phyloP scores from a whole-genome alignment of 140 eudicot species.

The Stevia rebaudiana region DNA sequence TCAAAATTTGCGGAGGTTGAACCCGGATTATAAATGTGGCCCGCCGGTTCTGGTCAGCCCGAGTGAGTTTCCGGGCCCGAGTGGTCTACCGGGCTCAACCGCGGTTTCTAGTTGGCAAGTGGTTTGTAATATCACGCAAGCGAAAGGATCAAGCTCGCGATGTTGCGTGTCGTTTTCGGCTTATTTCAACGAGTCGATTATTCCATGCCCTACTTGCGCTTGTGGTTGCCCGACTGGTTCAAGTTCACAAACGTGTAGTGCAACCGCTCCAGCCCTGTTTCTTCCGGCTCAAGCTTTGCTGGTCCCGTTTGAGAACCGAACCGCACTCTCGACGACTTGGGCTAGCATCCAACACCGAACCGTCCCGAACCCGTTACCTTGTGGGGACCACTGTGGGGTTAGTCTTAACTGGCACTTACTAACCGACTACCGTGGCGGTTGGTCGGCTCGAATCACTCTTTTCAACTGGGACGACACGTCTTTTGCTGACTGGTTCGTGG shows the following conservation, averaged over 20 bases:
- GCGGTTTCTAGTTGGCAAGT: slow-evolving; percentile 93
- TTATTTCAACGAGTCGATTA: slow-evolving; percentile 70
- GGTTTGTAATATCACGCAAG: slow-evolving; percentile 80
- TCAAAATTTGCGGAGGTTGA: slow-evolving; percentile 61
- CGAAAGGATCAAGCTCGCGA: slow-evolving; percentile 55
- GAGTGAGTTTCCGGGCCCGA: slow-evolving; percentile 49
- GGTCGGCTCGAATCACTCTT: slow-evolving; percentile 86
- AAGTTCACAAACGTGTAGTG: slow-evolving; percentile 47
- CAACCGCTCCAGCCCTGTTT: slow-evolving; percentile 57
- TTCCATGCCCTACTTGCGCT: slow-evolving; percentile 90
- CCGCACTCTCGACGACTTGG: slow-evolving; percentile 63
- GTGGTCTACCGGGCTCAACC: slow-evolving; percentile 38
- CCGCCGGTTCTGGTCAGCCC: slow-evolving; percentile 89
- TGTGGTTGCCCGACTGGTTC: slow-evolving; percentile 71
- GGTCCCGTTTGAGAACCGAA: slow-evolving; percentile 79
- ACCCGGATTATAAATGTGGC: slow-evolving; percentile 87
- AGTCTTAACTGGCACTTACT: slow-evolving; percentile 87
- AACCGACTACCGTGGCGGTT: slow-evolving; percentile 79
- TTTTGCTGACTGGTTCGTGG: slow-evolving; percentile 86
- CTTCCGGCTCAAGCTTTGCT: slow-evolving; percentile 82
- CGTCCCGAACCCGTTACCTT: slow-evolving; percentile 63
- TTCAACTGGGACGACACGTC: slow-evolving; percentile 80
- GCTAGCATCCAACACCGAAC: slow-evolving; percentile 56
- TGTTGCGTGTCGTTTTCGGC: slow-evolving; percentile 97
- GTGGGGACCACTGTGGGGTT: slow-evolving; percentile 89